Evolutionary conservation across 495 filamentous ascomycete genomes (phyloP), one percentile per base, ranked within the genome.

Genomic region (Neurospora intermedia): DNA sequence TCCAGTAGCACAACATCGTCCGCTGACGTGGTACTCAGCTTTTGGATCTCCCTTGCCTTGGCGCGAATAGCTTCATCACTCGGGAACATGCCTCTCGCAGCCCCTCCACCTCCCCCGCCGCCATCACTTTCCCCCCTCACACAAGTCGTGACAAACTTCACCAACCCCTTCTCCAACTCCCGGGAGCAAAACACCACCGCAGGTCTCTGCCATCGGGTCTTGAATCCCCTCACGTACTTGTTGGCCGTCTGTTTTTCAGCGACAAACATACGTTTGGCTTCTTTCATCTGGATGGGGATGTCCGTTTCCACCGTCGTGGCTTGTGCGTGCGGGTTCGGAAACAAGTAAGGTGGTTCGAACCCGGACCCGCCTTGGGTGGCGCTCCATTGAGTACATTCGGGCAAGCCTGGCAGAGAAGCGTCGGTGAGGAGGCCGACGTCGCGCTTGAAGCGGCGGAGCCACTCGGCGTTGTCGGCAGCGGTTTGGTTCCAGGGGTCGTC

Each of bases 401-500:
- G 80, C 1, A 88, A 80, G 15, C 85, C 86, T 0, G 87, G 85
- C 0, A 85, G 81, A 11, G 78, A 77, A 5, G 82, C 75, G 31
- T 81, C 75, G 0, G 84, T 81, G 3, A 86, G 79, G 69, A 92
- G 82, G 10, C 89, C 89, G 45, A 83, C 84, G 74, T 90, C 87
- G 5, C 89, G 88, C 78, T 93, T 93, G 77, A 93, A 87, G 45
- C 90, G 83, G 73, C 87, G 86, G 3, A 93, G 84, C 91, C 91
- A 93, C 62, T 91, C 85, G 23, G 86, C 84, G 74, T 93, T 92
- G 78, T 93, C 91, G 45, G 91, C 91, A 15, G 89, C 88, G 0
- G 91, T 93, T 80, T 91, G 89, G 78, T 92, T 92, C 90, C 90
- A 92, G 6, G 88, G 86, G 77, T 92, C 91, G 77, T 90, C 88